Percentiles rank a stretch among this genome's conserved stretches.
Conservation (phyloP, 345 rosid species). For the Gossypium herbaceum region DNA sequence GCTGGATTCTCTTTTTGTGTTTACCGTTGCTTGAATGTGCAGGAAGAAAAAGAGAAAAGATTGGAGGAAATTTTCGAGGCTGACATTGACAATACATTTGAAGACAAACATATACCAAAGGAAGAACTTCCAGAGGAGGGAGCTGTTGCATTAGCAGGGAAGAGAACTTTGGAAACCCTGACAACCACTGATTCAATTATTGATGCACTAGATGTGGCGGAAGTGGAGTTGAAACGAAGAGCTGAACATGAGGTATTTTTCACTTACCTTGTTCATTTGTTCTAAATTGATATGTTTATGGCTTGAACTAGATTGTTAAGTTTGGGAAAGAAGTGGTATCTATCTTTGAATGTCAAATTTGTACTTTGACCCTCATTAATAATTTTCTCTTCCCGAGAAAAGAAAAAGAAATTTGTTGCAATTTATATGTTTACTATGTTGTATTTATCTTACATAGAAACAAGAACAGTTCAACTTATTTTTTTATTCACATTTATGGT, state of each 20-base stretch:
- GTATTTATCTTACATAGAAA: no score
- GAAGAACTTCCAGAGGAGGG: slow-evolving; percentile 95
- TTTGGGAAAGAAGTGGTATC: not conserved
- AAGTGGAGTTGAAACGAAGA: slow-evolving; percentile 54
- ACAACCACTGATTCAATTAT: slow-evolving; percentile 75
- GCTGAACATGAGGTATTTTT: slow-evolving; percentile 64
- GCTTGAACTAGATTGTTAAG: not conserved
- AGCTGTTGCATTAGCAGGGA: slow-evolving; percentile 79
- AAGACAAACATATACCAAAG: slow-evolving; percentile 48
- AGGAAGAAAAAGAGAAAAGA: slow-evolving; percentile 98
- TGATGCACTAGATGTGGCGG: slow-evolving; percentile 77
- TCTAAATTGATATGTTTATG: not conserved
- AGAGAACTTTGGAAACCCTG: slow-evolving; percentile 71
- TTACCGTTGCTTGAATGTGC: slow-evolving; percentile 26
- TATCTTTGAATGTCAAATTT: not conserved
- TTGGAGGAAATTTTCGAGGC: slow-evolving; percentile 90
- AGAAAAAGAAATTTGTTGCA: not conserved
- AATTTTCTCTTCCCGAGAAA: not conserved
- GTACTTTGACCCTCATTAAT: not conserved
- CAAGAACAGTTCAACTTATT: no score
- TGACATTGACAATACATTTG: slow-evolving; percentile 67
- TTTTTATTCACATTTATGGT: no score
- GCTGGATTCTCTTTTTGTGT: not conserved
- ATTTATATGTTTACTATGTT: slow-evolving; percentile 11
- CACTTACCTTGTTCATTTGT: not conserved